phyloP scores from a whole-genome alignment of 2,329 filamentous ascomycete genomes.

The Massarina eburnea region DNA sequence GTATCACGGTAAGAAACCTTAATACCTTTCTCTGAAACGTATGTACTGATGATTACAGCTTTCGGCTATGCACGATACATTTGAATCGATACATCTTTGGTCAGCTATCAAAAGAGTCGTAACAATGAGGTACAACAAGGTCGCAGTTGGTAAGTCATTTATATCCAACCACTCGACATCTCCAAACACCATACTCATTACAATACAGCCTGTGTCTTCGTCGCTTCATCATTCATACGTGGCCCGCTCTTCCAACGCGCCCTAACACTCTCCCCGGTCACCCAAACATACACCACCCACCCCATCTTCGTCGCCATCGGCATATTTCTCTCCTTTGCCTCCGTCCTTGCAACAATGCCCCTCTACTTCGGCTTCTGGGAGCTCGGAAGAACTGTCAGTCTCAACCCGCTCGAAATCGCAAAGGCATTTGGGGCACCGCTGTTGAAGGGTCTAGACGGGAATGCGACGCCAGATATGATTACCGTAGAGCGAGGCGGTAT shows the following conservation, averaged over 20 bases:
- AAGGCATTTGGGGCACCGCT: conserved; percentile 35
- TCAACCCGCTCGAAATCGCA: conserved; percentile 37
- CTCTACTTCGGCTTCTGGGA: conserved; percentile 33
- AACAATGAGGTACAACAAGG: conserved; percentile 17
- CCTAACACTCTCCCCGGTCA: conserved; percentile 8
- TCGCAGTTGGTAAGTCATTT: conserved; percentile 17
- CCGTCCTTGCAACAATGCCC: conserved; percentile 19
- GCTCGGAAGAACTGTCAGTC: conserved; percentile 26
- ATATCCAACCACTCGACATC: not conserved
- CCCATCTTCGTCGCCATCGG: conserved; percentile 11
- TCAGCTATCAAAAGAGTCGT: conserved; percentile 14
- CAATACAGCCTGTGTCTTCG: conserved; percentile 14
- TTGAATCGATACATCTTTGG: conserved; percentile 18
- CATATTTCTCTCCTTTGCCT: conserved; percentile 14
- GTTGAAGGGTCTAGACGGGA: conserved; percentile 28
- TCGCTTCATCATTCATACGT: conserved; percentile 12
- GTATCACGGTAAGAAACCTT: conserved; percentile 15
- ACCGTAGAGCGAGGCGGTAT: conserved; percentile 20
- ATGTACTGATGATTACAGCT: conserved; percentile 8
- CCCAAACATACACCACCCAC: conserved; percentile 9
- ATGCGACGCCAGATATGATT: conserved; percentile 18
- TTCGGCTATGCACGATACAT: conserved; percentile 20
- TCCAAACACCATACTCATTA: not conserved
- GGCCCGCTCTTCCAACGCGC: conserved; percentile 26
- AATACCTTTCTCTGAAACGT: not conserved